Evolutionary conservation across 129 eudicot genomes (phyloP).

Genomic region (Chrysanthemum lavandulifolium): DNA sequence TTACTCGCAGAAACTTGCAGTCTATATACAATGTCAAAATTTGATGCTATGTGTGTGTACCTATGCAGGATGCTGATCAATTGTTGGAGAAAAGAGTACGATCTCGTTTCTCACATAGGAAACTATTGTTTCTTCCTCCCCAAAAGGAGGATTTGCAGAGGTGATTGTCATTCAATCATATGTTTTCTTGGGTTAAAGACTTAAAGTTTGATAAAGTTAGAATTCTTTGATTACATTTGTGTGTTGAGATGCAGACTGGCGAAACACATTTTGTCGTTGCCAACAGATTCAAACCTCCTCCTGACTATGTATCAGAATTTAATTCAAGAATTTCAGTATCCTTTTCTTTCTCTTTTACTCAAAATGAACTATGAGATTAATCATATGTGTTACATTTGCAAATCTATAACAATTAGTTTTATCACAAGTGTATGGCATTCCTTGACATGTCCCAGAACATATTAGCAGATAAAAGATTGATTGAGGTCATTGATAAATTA

Average conservation of each 20-base stretch:
- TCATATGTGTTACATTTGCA: not conserved
- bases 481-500: slow-evolving; percentile 46
- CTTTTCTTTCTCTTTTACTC: slow-evolving; percentile 33
- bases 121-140: slow-evolving; percentile 87
- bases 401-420: not conserved
- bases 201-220: slow-evolving; percentile 3
- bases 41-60: not conserved
- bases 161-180: slow-evolving; percentile 32
- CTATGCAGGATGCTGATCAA: slow-evolving; percentile 94
- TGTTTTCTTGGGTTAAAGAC: slow-evolving; percentile 4
- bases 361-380: not conserved
- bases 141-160: slow-evolving; percentile 70
- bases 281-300: slow-evolving; percentile 70
- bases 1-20: not conserved
- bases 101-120: slow-evolving; percentile 93
- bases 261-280: slow-evolving; percentile 67
- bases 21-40: not conserved
- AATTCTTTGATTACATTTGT: slow-evolving; percentile 14
- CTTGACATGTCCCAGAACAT: slow-evolving; percentile 63
- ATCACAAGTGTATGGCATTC: slow-evolving; percentile 28
- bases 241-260: slow-evolving; percentile 47
- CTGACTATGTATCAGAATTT: slow-evolving; percentile 52
- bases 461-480: slow-evolving; percentile 60
- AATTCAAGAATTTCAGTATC: slow-evolving; percentile 76
- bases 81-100: slow-evolving; percentile 94